phyloP scores from a whole-genome alignment of 129 eudicot genomes.

The Oenanthe sinensis region DNA sequence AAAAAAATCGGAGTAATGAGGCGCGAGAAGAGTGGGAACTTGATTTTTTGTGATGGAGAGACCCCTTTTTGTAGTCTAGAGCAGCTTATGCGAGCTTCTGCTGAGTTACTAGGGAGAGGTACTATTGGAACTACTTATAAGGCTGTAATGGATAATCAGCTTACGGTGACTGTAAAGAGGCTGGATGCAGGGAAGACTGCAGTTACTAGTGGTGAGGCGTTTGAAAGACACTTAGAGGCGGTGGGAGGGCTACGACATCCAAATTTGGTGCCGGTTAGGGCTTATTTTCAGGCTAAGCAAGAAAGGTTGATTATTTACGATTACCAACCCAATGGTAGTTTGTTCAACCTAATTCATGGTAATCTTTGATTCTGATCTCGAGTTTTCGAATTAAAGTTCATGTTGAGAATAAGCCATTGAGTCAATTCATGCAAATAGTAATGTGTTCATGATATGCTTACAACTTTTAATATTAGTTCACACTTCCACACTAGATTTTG shows the following conservation, averaged over 20 bases:
- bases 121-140: constrained; percentile 68
- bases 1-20: background rate
- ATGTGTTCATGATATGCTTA: background rate
- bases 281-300: constrained; percentile 71
- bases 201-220: constrained; percentile 40
- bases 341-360: constrained; percentile 76
- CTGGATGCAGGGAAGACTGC: constrained; percentile 49
- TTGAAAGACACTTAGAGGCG: constrained; percentile 66
- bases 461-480: background rate
- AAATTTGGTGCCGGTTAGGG: constrained; percentile 63
- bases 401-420: no score
- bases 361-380: constrained; percentile 4
- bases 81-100: constrained; percentile 76
- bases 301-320: constrained; percentile 71
- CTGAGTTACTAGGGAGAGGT: constrained; percentile 83
- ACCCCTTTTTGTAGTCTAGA: constrained; percentile 45
- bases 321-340: constrained; percentile 76
- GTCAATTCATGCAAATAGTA: background rate
- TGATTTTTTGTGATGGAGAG: constrained; percentile 73
- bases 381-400: background rate
- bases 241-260: constrained; percentile 82
- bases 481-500: background rate
- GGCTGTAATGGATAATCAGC: constrained; percentile 68
- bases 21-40: constrained; percentile 55
- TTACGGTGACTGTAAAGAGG: constrained; percentile 73